Conservation (phyloP, 306 rosid species). For the Luffa aegyptiaca region DNA sequence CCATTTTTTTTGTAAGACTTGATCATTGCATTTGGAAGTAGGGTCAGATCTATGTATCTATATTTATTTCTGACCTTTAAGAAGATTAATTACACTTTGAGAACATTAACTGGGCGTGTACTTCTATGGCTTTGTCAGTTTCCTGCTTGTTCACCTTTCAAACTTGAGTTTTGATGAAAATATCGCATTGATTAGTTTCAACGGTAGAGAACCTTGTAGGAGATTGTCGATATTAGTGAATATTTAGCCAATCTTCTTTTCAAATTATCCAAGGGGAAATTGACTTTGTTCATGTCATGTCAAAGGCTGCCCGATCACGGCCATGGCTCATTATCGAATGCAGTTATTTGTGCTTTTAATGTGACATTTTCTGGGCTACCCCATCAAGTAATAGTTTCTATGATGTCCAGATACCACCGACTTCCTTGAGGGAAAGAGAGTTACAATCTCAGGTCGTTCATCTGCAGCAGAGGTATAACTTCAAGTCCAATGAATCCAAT, state of each 20-base stretch:
- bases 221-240: neutral
- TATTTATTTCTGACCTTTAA: neutral
- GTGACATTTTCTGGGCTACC: neutral
- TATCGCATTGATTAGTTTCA: neutral
- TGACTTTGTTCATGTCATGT: neutral
- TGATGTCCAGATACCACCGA: constrained; percentile 38
- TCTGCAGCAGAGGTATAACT: constrained; percentile 68
- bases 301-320: neutral
- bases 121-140: neutral
- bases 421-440: constrained; percentile 56
- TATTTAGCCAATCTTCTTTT: neutral
- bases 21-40: neutral
- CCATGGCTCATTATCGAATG: neutral
- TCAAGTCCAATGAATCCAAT: neutral
- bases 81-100: neutral
- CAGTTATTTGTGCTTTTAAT: neutral
- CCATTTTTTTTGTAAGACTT: neutral
- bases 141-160: neutral
- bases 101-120: neutral
- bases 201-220: neutral
- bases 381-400: neutral
- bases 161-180: neutral
- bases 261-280: neutral
- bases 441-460: constrained; percentile 49
- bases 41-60: neutral